Base-by-base conservation (phyloP, 371 early-diverging fungal genomes). In the Apophysomyces ossiformis region DNA sequence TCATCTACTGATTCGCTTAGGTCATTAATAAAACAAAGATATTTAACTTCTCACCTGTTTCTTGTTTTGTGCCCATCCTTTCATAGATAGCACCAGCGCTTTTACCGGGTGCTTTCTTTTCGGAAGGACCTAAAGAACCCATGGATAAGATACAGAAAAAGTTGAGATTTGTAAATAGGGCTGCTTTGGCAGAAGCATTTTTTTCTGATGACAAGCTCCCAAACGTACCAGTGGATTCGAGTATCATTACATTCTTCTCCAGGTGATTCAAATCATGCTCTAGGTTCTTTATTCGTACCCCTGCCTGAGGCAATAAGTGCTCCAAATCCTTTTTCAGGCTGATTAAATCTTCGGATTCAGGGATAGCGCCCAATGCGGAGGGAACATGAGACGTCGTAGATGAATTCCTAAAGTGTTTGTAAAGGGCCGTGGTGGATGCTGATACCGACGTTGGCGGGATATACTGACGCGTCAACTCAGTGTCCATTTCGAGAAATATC, bases 261-360 rank as follows among this genome's bases (percentile, higher is more conserved):
- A 75, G 37, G 58, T 69, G 50, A 41, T 60, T 43, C 21, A 75
- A 38, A 57, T 79, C 79, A 13, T 68, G 63, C 60, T 73, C 61
- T 7, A 82, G 37, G n/a, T 74, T 44, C 32, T 60, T 61, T 44
- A 73, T 57, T 36, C 82, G 47, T 45, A 65, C 65, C 58, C 79
- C 78, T 7, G 79, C 66, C 36, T 71, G 66, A 2, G 79, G 71
- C 36, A 77, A 60, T 11, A 82, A 45, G 13, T 73, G 57, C 60
- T 82, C 79, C 50, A 82, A 65, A 62, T 79, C 78, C 37, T 71
- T 63, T 58, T 77, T 79, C 43, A 82, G 77, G 32, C 66, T 66
- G 26, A 74, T 38, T 3, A 82, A 68, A 32, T 82, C 82, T n/a
- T 61, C 64, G 12, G 75, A 61, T 32, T 69, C 75, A 4, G 82